Evolutionary conservation across 106 monocot species (phyloP), one percentile per base, ranked within the genome.

Genomic region (Dendrobium catenatum): DNA sequence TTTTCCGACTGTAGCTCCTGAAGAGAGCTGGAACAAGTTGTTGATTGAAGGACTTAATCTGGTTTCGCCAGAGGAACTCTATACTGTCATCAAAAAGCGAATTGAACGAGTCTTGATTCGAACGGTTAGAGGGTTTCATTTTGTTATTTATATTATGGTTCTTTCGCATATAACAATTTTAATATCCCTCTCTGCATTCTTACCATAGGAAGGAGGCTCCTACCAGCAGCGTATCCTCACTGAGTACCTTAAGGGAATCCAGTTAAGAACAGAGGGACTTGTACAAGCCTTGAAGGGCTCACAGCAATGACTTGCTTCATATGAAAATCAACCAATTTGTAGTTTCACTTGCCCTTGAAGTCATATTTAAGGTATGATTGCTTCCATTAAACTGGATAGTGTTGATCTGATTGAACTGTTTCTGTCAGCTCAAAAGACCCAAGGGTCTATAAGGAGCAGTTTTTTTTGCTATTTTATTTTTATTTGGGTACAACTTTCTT

Each of bases 131-230:
- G 13, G 13, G 16, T 51, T 9, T 5, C 6, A 64, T 64, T 54
- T 24, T 49, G 5, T 58, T 29, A 8, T 4, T 11, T 67, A 33
- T 64, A 22, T 54, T 40, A 48, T 46, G 44, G 13, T 82, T n/a
- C 16, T 58, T 40, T 43, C 59, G 43, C 44, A 40, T 15, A 7
- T 15, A 7, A 64, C 6, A n/a, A 24, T n/a, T 9, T 64, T 26
- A 64, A 64, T 64, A 59, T 55, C 72, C 37, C 40, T 1, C 31
- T 72, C 9, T 26, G 9, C 11, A 44, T 42, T 31, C 76, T 77
- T 26, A 20, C 51, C 29, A n/a, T 81, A 96, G 96, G 96, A 96
- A 84, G 96, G 96, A 54, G 96, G 96, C 40, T 96, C 96, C 72
- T 96, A 96, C 68, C 90, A 94, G 78, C 96, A 96, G 77, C 90